Conservation (phyloP, 2,329 filamentous ascomycete genomes). For the Aureobasidium leucospermi region DNA sequence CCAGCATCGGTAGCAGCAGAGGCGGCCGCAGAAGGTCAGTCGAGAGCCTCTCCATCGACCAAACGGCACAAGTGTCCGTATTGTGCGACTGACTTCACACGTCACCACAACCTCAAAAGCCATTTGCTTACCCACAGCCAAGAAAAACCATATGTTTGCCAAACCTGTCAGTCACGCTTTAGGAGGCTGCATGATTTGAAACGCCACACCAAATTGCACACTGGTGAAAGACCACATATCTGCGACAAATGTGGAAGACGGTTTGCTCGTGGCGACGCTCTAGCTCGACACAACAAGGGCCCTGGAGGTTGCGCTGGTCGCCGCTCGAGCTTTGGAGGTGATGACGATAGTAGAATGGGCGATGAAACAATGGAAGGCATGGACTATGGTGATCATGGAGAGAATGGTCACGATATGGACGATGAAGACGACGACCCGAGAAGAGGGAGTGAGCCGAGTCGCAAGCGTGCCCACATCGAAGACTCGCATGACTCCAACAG, state of each 20-base stretch:
- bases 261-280: conserved; percentile 89
- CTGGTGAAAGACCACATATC: conserved; percentile 88
- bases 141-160: conserved; percentile 93
- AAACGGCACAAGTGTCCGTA: conserved; percentile 97
- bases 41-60: conserved; percentile 59
- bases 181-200: conserved; percentile 90
- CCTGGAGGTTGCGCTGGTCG: conserved; percentile 91
- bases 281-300: conserved; percentile 92
- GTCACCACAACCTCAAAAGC: conserved; percentile 95
- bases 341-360: conserved; percentile 54
- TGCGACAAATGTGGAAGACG: conserved; percentile 91
- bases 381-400: conserved; percentile 49
- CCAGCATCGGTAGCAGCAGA: conserved; percentile 36
- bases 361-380: conserved; percentile 58
- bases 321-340: conserved; percentile 74
- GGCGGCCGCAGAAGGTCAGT: conserved; percentile 42
- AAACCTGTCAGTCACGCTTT: conserved; percentile 89
- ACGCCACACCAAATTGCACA: conserved; percentile 92
- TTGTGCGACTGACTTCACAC: conserved; percentile 92
- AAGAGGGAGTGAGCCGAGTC: conserved; percentile 64
- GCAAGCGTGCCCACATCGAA: conserved; percentile 64
- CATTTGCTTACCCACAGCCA: conserved; percentile 96
- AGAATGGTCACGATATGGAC: conserved; percentile 53
- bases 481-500: conserved; percentile 46
- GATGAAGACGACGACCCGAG: conserved; percentile 44